A percentile compares a stretch with the other conserved stretches of the same genome.
These are phyloP conservation scores for Tephrocybe rancida DNA, from an alignment of 768 basidiomycete genomes.

Conservation along the genomic window DNA sequence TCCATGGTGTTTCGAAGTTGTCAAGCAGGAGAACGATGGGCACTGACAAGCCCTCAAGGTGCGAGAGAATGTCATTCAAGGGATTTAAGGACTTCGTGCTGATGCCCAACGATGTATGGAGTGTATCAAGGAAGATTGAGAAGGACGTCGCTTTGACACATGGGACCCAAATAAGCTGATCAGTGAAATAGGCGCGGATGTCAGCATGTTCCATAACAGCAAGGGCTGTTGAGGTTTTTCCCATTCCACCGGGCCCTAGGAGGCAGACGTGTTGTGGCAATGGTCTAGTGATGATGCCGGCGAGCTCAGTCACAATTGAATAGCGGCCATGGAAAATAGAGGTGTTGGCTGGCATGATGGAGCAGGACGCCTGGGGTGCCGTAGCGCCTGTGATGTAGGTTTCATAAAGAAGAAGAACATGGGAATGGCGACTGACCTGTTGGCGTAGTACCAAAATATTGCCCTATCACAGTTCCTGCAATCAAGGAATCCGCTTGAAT, in stretches of 20 bases:
- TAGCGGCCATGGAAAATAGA: constrained; percentile 21
- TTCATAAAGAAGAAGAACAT: too few relatives aligned
- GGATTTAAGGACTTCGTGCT: constrained; percentile 17
- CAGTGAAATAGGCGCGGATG: constrained; percentile 21
- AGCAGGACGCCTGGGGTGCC: too few relatives aligned
- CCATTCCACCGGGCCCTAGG: constrained; percentile 36
- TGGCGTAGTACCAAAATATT: too few relatives aligned
- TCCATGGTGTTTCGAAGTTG: constrained; percentile 44
- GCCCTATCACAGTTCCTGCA: too few relatives aligned
- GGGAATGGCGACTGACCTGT: too few relatives aligned
- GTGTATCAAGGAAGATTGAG: constrained; percentile 21
- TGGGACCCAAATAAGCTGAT: constrained; percentile 28
- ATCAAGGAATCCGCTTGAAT: too few relatives aligned
- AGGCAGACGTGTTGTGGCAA: constrained; percentile 18
- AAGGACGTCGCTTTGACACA: constrained; percentile 31
- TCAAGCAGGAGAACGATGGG: constrained; percentile 36
- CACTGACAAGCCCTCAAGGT: constrained; percentile 20
- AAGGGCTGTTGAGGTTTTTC: constrained; percentile 38
- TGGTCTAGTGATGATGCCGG: constrained; percentile 1
- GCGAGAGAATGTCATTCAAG: constrained; percentile 21
- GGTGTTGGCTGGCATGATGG: constrained; percentile 12
- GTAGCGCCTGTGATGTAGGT: too few relatives aligned
- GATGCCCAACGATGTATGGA: constrained; percentile 21
- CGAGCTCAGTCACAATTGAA: constrained; percentile 18
- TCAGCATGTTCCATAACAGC: constrained; percentile 28